Evolutionary conservation across 345 rosid species (phyloP), one percentile per base, ranked within the genome.

Genomic region (Laguncularia racemosa): DNA sequence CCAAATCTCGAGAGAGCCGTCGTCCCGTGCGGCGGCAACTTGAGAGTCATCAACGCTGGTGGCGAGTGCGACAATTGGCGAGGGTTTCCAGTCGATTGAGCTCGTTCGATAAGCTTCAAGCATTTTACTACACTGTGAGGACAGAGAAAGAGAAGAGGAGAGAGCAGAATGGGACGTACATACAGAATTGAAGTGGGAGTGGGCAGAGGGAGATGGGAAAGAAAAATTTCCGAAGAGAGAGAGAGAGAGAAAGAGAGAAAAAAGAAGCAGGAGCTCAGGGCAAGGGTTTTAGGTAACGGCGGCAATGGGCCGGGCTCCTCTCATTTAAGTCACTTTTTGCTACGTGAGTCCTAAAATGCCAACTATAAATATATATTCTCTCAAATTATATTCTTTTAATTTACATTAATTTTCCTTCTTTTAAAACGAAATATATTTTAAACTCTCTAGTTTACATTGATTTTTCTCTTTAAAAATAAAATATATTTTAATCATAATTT

Each of bases 1-100:
- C 98, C 98, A 89, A 77, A 92, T 81, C 86, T 92, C 98, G 14
- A 92, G 86, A 19, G 98, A 83, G 64, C 96, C 91, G 62, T 89
- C 95, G 55, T 89, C 91, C 48, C 97, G 91, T 45, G 95, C 91
- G 9, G 96, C 91, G 3, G 96, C 96, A 59, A 87, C 83, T 64
- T 76, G 91, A 14, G 84, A 82, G 52, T 76, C 81, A 59, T 91
- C 96, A 43, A 71, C 65, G 73, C 95, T 83, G 50, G 89, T 79
- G 58, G 95, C 89, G 59, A 91, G 83, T 66, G 96, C 89, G 20
- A 91, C 81, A 33, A 91, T 91, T 14, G 97, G 88, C 17, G 96
- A 83, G 21, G 96, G 96, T 65, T 75, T 88, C 97, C 97, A 91
- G 61, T 83, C 88, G 66, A 85, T 69, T 66, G 91, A 80, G 63